Conservation (phyloP, 75 land plant species). For the Pinus taeda region DNA sequence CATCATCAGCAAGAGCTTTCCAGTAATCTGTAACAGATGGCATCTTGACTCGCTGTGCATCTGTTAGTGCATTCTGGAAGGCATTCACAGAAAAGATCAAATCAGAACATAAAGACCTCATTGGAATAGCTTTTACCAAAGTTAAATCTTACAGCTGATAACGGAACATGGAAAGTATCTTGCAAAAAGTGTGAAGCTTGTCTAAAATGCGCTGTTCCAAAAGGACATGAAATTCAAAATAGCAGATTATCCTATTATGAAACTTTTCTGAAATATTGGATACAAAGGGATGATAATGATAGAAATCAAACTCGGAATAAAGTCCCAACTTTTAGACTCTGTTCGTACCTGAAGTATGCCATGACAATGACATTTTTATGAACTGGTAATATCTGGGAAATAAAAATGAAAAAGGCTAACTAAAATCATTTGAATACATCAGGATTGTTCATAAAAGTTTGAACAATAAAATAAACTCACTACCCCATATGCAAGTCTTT, state of each 20-base stretch:
- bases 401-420: no score
- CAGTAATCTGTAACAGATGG: conserved; percentile 85
- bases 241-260: background rate
- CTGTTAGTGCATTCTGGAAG: conserved; percentile 87
- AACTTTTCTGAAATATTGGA: background rate
- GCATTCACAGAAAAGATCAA: background rate
- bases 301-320: background rate
- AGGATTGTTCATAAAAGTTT: no score
- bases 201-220: background rate
- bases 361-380: background rate
- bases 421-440: no score
- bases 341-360: background rate
- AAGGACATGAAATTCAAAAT: background rate
- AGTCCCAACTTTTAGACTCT: background rate
- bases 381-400: background rate
- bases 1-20: conserved; percentile 96
- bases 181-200: background rate
- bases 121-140: background rate
- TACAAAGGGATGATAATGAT: background rate
- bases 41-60: conserved; percentile 67
- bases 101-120: background rate
- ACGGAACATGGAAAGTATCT: background rate
- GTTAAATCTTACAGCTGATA: background rate
- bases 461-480: no score
- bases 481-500: no score